Conservation (phyloP, 345 rosid genomes). For the Hibiscus trionum region DNA sequence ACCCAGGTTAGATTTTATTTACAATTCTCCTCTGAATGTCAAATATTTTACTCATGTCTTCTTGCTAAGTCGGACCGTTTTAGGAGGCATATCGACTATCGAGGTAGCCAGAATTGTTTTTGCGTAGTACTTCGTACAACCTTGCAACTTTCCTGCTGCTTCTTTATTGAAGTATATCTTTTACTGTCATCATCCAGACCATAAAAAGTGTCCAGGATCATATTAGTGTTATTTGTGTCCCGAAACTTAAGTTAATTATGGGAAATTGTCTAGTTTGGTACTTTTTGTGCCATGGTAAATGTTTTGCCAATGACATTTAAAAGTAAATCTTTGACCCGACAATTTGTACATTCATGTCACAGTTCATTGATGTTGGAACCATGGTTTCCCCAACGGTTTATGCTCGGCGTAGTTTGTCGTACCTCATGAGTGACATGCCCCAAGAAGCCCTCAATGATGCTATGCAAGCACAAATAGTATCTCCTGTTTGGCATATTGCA, state of each 20-base stretch:
- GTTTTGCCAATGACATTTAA: background rate
- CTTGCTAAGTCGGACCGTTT: background rate
- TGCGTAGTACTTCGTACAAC: background rate
- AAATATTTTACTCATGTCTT: background rate
- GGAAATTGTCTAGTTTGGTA: background rate
- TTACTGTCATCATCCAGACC: background rate
- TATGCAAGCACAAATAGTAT: slow-evolving; percentile 73
- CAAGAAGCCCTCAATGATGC: slow-evolving; percentile 76
- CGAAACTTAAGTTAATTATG: background rate
- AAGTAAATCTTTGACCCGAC: background rate
- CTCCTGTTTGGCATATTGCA: slow-evolving; percentile 80
- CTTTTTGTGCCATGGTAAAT: background rate
- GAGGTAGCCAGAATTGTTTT: background rate
- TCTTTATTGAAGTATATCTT: background rate
- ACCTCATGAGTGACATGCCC: slow-evolving; percentile 71
- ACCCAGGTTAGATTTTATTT: slow-evolving; percentile 51
- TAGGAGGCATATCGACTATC: background rate
- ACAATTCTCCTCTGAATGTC: background rate
- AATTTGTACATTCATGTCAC: slow-evolving; percentile 11
- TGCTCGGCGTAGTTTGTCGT: slow-evolving; percentile 72
- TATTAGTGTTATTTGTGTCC: background rate
- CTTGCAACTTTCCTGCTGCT: background rate
- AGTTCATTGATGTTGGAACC: slow-evolving; percentile 81
- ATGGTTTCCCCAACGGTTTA: slow-evolving; percentile 86
- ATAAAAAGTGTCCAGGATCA: background rate